These are phyloP conservation scores for Paraglomus brasilianum DNA, from an alignment of 192 early-diverging fungal genomes.

Conservation along the genomic window DNA sequence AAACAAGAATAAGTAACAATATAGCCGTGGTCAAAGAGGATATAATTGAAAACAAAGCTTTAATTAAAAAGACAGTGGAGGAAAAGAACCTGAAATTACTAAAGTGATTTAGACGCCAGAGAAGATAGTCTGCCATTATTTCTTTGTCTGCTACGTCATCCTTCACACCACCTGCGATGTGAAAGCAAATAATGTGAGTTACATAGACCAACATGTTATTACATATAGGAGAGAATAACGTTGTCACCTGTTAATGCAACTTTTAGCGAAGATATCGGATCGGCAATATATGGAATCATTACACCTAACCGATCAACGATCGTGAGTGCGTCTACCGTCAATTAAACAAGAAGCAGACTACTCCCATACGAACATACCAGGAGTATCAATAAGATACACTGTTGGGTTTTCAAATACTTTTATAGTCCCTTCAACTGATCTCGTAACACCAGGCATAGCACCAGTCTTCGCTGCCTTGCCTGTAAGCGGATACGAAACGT, in stretches of 20 bases:
- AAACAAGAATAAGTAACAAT: not conserved
- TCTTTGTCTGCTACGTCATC: constrained; percentile 79
- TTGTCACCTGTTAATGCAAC: constrained; percentile 78
- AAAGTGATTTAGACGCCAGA: constrained; percentile 78
- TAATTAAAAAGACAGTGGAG: not conserved
- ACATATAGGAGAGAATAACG: not conserved
- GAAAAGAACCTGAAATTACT: constrained; percentile 49
- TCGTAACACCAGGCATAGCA: constrained; percentile 84
- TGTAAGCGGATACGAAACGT: not conserved
- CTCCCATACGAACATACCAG: constrained; percentile 38
- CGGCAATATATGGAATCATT: constrained; percentile 83
- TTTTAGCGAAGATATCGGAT: constrained; percentile 81
- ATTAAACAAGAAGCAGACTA: no score
- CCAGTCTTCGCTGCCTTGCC: constrained; percentile 85
- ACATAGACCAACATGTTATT: constrained; percentile 8
- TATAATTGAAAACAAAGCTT: not conserved
- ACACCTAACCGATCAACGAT: constrained; percentile 46
- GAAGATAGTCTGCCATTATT: constrained; percentile 87
- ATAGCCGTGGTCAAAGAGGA: constrained; percentile 3
- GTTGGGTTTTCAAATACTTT: constrained; percentile 87
- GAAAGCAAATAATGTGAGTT: not conserved
- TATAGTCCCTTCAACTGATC: constrained; percentile 63
- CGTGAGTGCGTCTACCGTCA: no score
- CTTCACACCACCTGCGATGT: constrained; percentile 62
- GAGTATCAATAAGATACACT: constrained; percentile 92